Evolutionary conservation across 306 rosid genomes (phyloP), one percentile per base, ranked within the genome.

Genomic region (Malus asiatica): DNA sequence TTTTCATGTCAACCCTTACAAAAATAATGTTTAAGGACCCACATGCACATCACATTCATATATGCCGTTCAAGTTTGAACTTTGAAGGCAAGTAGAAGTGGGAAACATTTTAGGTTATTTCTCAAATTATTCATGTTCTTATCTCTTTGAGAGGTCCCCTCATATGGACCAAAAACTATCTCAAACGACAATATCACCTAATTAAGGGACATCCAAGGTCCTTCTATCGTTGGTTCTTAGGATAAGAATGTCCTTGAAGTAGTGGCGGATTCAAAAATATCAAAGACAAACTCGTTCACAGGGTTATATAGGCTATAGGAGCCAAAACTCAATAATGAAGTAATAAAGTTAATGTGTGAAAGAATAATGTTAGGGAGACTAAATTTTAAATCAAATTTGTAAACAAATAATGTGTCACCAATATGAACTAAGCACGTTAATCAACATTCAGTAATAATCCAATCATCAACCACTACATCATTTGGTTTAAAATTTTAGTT

Each of bases 121-220:
- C 8, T 27, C 40, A 9, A 48, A 16, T 15, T 25, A 4, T 58
- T 72, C 68, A 1, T 58, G 38, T 23, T 57, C 65, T 55, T 55
- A 71, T 71, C 44, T 73, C 40, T 73, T 38, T 40, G 42, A 10
- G 40, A 73, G 77, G 77, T 60, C 58, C 42, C 68, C 42, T 59
- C 68, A 19, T 23, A 61, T 30, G 68, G 14, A 64, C 68, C 68
- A 64, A 63, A 63, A 35, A 51, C 55, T 63, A 30, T 30, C 68
- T 13, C 10, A 63, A 30, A 61, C 55, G 19, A 27, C 66, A 13
- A 16, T 13, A 30, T 30, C 44, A 16, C 68, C 68, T 20, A 18
- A 16, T 18, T 32, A 32, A 30, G 11, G 68, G 68, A 15, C 25
- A 29, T 11, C 11, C 22, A 48, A 48, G 71, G 27, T 46, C 62